phyloP scores from a whole-genome alignment of 495 filamentous ascomycete species.

The Hypomontagnella submonticulosa region DNA sequence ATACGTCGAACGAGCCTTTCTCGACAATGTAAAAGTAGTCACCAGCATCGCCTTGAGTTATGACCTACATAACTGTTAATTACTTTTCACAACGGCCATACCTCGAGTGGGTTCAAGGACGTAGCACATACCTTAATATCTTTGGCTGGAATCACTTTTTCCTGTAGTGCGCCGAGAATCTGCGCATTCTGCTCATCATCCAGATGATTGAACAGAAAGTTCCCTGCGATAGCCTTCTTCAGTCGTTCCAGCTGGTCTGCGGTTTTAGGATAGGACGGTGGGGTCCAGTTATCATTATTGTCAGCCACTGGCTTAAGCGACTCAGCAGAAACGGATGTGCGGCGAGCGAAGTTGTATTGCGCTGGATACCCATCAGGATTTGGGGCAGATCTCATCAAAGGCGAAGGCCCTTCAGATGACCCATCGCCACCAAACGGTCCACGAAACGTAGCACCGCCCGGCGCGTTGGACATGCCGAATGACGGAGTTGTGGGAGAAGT shows the following conservation, averaged over 20 bases:
- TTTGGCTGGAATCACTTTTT: constrained; percentile 94
- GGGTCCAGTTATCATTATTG: constrained; percentile 87
- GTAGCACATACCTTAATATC: constrained; percentile 85
- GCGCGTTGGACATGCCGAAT: constrained; percentile 50
- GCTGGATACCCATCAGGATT: constrained; percentile 80
- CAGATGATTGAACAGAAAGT: constrained; percentile 94
- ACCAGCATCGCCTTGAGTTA: constrained; percentile 93
- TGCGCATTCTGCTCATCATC: constrained; percentile 91
- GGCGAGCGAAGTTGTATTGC: constrained; percentile 92
- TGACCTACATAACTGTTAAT: constrained; percentile 66
- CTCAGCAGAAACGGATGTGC: constrained; percentile 96
- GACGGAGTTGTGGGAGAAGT: constrained; percentile 66
- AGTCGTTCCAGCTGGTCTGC: constrained; percentile 82
- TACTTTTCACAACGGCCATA: too few species aligned
- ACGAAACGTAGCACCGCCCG: constrained; percentile 49
- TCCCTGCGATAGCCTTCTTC: constrained; percentile 81
- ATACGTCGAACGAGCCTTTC: constrained; percentile 87
- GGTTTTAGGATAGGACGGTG: constrained; percentile 85
- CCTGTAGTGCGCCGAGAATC: constrained; percentile 88
- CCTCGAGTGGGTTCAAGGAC: too few species aligned
- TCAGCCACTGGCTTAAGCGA: constrained; percentile 89
- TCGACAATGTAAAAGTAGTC: constrained; percentile 99
- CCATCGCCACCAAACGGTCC: constrained; percentile 62
- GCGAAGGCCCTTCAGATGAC: constrained; percentile 51
- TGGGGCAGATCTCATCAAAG: constrained; percentile 55